Base-by-base conservation (phyloP, 768 basidiomycete genomes). In the Phanerodontia chrysosporium region DNA sequence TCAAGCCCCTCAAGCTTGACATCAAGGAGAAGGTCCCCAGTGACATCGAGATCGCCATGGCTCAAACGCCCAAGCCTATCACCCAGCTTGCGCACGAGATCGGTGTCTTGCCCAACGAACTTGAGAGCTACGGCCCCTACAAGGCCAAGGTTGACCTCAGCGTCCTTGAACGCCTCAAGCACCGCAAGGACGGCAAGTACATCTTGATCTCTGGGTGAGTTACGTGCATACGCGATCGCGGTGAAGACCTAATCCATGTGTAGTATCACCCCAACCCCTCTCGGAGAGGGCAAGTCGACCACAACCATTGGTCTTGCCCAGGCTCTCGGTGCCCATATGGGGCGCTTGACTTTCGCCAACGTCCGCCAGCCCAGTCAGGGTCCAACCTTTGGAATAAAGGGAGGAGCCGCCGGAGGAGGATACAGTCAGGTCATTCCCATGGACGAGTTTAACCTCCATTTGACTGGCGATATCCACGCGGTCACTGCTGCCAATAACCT, bases 371-470 rank as follows among this genome's bases (percentile, higher is more conserved):
- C 97, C 3, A 95, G 93, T 76, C 96, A 99, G 74, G 96, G 97
- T 13, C 96, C 96, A 32, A 98, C 96, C 0, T 99, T 98, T 71
- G 96, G 96, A 65, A 97, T 99, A 79, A 99, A 99, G 75, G 96
- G 96, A 65, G 97, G 96, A 66, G 96, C 96, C 36, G 96, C 96
- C 45, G 96, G 97, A 42, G 96, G 96, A 61, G 96, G 96, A 54
- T 99, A 98, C 78, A 94, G 92, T 70, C 95, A 97, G 70, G 92
- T 99, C 68, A 98, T 98, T 75, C 96, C 96, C 44, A 98, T 98
- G 96, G 96, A 98, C 68, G 96, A 98, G 90, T 98, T 99, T 75
- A 98, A 98, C 74, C 75, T 99, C 49, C 95, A 96, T 69, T 76
- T 95, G 73, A 96, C 95, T 44, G 95, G 95, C 62, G 97, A 99